Evolutionary conservation across 257 asterid species (phyloP).

Genomic region (Scutellaria galericulata): DNA sequence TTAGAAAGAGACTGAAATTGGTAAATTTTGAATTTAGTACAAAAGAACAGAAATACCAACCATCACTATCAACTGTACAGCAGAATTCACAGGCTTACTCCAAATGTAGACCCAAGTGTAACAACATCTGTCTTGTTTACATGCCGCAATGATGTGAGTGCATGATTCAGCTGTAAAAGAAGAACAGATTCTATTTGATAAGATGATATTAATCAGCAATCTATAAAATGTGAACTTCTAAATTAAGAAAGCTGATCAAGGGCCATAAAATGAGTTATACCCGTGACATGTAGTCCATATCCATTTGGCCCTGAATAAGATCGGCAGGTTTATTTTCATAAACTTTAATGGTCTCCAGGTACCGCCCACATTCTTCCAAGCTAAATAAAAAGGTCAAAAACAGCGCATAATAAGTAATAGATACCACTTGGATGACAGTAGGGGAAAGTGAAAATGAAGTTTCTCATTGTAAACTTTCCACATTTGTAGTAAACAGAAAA

Average conservation of each 20-base stretch:
- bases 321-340: conserved; percentile 96
- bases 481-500: conserved; percentile 18
- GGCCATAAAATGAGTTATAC: conserved; percentile 44
- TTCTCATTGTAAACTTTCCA: conserved; percentile 14
- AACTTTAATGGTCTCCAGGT: conserved; percentile 93
- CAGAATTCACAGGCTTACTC: conserved; percentile 56
- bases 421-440: conserved; percentile 20
- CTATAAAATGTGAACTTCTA: conserved; percentile 20
- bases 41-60: not conserved
- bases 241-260: conserved; percentile 8
- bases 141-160: conserved; percentile 89
- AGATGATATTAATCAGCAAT: conserved; percentile 17
- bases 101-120: conserved; percentile 96
- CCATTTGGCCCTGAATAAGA: conserved; percentile 98
- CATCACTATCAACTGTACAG: not conserved
- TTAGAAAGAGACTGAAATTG: conserved; percentile 74
- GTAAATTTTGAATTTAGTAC: conserved; percentile 19
- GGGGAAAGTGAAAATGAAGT: conserved; percentile 9
- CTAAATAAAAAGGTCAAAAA: conserved; percentile 43
- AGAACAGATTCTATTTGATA: conserved; percentile 32
- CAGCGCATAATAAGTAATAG: not conserved
- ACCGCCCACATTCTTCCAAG: conserved; percentile 98
- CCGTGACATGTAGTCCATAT: conserved; percentile 90
- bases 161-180: conserved; percentile 66
- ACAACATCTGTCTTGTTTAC: conserved; percentile 99